Evolutionary conservation across 768 basidiomycete species (phyloP).

Genomic region (Termitomyces titanicus): DNA sequence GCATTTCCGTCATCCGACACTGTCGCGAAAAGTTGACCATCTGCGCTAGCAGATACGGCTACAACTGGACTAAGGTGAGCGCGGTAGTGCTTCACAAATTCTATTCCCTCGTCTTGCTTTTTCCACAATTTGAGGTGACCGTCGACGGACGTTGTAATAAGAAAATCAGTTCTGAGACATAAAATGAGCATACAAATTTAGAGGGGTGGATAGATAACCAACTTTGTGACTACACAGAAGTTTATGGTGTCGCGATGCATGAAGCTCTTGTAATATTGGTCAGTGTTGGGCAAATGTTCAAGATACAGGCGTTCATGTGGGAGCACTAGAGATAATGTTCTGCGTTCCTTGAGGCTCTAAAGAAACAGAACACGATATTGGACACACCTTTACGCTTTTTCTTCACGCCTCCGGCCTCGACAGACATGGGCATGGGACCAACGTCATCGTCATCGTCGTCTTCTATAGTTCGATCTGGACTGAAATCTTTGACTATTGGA

Average conservation of each 20-base stretch:
- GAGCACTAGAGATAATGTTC: slow-evolving; percentile 55
- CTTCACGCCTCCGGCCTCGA: slow-evolving; percentile 43
- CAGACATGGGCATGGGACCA: slow-evolving; percentile 85
- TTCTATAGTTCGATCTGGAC: slow-evolving; percentile 25
- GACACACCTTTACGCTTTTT: slow-evolving; percentile 82
- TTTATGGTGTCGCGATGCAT: slow-evolving; percentile 96
- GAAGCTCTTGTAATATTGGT: slow-evolving; percentile 96
- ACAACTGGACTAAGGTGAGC: slow-evolving; percentile 82
- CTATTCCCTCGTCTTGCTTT: slow-evolving; percentile 93
- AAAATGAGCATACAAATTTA: not conserved
- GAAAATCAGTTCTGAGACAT: slow-evolving; percentile 76
- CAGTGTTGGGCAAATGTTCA: slow-evolving; percentile 86
- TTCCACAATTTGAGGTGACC: slow-evolving; percentile 99
- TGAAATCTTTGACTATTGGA: slow-evolving; percentile 2
- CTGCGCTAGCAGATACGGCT: slow-evolving; percentile 81
- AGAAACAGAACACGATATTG: slow-evolving; percentile 12
- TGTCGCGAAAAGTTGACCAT: slow-evolving; percentile 90
- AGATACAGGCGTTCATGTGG: slow-evolving; percentile 92
- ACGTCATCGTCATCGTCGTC: slow-evolving; percentile 69
- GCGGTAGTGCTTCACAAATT: slow-evolving; percentile 98
- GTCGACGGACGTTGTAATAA: slow-evolving; percentile 92
- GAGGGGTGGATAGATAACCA: slow-evolving; percentile 18
- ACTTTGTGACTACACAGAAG: slow-evolving; percentile 88
- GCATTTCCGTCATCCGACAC: slow-evolving; percentile 89
- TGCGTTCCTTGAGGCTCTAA: slow-evolving; percentile 31